phyloP scores from a whole-genome alignment of 73 alveolate species.

The Paramecium octaurelia region DNA sequence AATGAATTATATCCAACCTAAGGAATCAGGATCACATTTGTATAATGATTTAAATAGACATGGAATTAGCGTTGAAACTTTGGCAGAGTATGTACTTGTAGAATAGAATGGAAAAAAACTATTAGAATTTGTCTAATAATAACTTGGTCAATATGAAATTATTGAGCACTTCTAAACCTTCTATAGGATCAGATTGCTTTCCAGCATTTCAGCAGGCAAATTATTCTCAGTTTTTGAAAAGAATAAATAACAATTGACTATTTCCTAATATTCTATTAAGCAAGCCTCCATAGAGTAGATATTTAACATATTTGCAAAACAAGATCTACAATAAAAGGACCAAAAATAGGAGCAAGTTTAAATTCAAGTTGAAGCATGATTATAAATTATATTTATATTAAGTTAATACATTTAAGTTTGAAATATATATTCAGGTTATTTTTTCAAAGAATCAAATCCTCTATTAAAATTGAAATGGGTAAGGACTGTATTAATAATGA shows the following conservation, averaged over 20 bases:
- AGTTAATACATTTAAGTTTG: not conserved
- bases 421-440: not conserved
- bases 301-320: conserved; percentile 75
- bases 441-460: not conserved
- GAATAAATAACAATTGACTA: conserved; percentile 62
- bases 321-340: not conserved
- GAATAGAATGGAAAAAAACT: conserved; percentile 68
- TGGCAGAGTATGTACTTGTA: conserved; percentile 64
- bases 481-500: not conserved
- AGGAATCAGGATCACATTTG: conserved; percentile 43
- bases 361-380: not conserved
- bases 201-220: conserved; percentile 65
- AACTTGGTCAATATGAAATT: conserved; percentile 63
- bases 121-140: conserved; percentile 48
- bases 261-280: conserved; percentile 73
- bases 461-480: not conserved
- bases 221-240: conserved; percentile 75
- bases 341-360: not conserved
- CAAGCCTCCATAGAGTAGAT: conserved; percentile 82
- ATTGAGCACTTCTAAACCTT: conserved; percentile 73
- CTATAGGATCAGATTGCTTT: conserved; percentile 73
- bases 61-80: conserved; percentile 52
- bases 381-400: not conserved
- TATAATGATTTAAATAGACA: conserved; percentile 54
- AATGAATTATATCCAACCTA: not conserved